Percentiles rank a stretch among this genome's conserved stretches.
Conservation (phyloP, 1,284 basidiomycete species). For the Malassezia slooffiae region DNA sequence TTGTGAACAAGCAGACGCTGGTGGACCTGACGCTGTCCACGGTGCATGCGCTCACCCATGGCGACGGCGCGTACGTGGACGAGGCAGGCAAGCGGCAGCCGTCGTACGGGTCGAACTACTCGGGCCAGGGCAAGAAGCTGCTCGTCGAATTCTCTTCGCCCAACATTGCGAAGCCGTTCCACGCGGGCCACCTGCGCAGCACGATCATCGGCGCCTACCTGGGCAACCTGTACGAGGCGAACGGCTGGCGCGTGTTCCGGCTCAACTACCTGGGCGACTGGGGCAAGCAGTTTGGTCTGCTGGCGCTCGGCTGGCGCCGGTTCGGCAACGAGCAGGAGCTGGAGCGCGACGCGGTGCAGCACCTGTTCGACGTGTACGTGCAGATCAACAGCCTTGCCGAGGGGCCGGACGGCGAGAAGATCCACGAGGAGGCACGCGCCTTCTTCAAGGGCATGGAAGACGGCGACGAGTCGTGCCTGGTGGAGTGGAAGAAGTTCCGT, state of each 20-base stretch:
- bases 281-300: slow-evolving; percentile 55
- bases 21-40: slow-evolving; percentile 67
- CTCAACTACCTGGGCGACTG: slow-evolving; percentile 69
- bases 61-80: slow-evolving; percentile 23
- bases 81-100: slow-evolving; percentile 25
- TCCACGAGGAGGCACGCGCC: slow-evolving; percentile 71
- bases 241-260: slow-evolving; percentile 79
- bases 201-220: slow-evolving; percentile 97
- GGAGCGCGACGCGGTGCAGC: slow-evolving; percentile 80
- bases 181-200: slow-evolving; percentile 88
- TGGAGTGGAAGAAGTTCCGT: slow-evolving; percentile 86
- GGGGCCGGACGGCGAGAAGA: slow-evolving; percentile 52
- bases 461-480: slow-evolving; percentile 63
- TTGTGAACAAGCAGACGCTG: slow-evolving; percentile 52
- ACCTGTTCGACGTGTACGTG: slow-evolving; percentile 89
- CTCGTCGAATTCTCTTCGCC: slow-evolving; percentile 79
- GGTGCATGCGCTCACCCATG: slow-evolving; percentile 64
- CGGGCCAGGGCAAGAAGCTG: slow-evolving; percentile 35
- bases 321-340: slow-evolving; percentile 78
- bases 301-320: slow-evolving; percentile 82
- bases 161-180: slow-evolving; percentile 98
- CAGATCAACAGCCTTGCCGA: slow-evolving; percentile 74
- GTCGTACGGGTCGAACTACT: slow-evolving; percentile 40
- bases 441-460: slow-evolving; percentile 98
- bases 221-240: slow-evolving; percentile 78